phyloP scores from a whole-genome alignment of 1,284 basidiomycete species.

The Ceratobasidium sp. region DNA sequence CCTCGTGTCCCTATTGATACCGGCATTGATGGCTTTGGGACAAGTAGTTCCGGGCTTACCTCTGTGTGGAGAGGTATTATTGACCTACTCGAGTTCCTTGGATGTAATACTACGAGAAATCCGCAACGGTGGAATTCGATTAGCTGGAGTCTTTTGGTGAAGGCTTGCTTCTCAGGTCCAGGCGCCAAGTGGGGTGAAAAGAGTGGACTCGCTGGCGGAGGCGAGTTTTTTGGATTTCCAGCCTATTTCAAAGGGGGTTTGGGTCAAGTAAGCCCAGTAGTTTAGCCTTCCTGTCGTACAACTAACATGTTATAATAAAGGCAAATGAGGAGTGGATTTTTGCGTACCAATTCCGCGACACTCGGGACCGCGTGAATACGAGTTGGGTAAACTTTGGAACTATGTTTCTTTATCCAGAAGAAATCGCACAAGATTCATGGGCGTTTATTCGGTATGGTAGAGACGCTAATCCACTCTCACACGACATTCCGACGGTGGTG shows the following conservation, averaged over 20 bases:
- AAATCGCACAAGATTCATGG: conserved; percentile 10
- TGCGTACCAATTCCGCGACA: conserved; percentile 25
- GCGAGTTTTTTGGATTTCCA: conserved; percentile 40
- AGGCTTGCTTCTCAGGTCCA: conserved; percentile 30
- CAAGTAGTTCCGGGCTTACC: conserved; percentile 26
- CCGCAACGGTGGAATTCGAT: conserved; percentile 6
- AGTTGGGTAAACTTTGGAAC: background rate
- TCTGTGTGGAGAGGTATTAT: conserved; percentile 31
- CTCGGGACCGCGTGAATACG: background rate
- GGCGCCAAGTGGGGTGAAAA: conserved; percentile 25
- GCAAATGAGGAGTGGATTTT: conserved; percentile 42
- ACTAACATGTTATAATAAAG: background rate
- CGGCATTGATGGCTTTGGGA: conserved; percentile 14
- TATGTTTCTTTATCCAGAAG: conserved; percentile 5
- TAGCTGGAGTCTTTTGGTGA: conserved; percentile 28
- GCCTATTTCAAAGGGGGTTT: conserved; percentile 30
- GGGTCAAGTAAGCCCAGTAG: background rate
- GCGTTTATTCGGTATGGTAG: conserved; percentile 37
- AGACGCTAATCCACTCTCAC: conserved; percentile 28
- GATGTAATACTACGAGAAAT: conserved; percentile 8
- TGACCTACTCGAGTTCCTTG: conserved; percentile 40
- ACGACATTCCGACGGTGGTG: conserved; percentile 4
- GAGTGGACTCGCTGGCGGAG: conserved; percentile 25
- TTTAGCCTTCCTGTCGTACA: background rate
- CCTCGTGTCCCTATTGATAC: conserved; percentile 36